Conservation (phyloP, 805 yeast species). For the Hanseniaspora nectarophila region DNA sequence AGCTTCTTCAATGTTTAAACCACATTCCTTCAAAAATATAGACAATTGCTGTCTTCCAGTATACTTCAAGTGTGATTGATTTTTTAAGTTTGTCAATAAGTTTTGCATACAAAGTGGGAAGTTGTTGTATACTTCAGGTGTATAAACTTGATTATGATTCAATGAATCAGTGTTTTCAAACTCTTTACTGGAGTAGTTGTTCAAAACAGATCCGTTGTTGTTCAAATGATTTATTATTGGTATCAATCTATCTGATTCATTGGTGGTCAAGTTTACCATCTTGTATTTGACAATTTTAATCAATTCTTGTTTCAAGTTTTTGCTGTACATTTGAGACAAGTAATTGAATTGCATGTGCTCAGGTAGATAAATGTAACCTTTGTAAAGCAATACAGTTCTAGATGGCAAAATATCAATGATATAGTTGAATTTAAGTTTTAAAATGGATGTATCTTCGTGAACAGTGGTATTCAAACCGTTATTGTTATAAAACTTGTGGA, state of each 20-base stretch:
- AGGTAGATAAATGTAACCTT: slow-evolving; percentile 77
- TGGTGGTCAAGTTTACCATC: slow-evolving; percentile 47
- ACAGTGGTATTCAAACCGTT: slow-evolving; percentile 30
- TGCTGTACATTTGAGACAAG: slow-evolving; percentile 55
- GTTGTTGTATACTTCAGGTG: slow-evolving; percentile 43
- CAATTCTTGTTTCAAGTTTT: slow-evolving; percentile 40
- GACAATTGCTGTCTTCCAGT: slow-evolving; percentile 77
- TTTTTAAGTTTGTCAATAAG: slow-evolving; percentile 49
- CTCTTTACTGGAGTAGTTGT: slow-evolving; percentile 35
- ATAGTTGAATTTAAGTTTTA: slow-evolving; percentile 77
- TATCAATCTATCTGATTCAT: slow-evolving; percentile 80
- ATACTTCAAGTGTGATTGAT: slow-evolving; percentile 64
- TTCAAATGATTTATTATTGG: slow-evolving; percentile 67
- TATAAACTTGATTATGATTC: slow-evolving; percentile 48
- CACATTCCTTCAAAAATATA: slow-evolving; percentile 78
- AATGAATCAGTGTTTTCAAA: slow-evolving; percentile 35
- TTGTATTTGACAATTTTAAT: slow-evolving; percentile 60
- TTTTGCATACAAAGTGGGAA: slow-evolving; percentile 74
- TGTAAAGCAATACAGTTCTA: slow-evolving; percentile 54
- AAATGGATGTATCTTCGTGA: slow-evolving; percentile 52
- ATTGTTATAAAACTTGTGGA: slow-evolving; percentile 5
- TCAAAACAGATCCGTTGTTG: slow-evolving; percentile 55
- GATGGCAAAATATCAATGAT: slow-evolving; percentile 65
- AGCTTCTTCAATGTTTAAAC: slow-evolving; percentile 78
- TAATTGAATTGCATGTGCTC: slow-evolving; percentile 64